phyloP scores from a whole-genome alignment of 2,329 filamentous ascomycete genomes.

The Claviceps sp. region DNA sequence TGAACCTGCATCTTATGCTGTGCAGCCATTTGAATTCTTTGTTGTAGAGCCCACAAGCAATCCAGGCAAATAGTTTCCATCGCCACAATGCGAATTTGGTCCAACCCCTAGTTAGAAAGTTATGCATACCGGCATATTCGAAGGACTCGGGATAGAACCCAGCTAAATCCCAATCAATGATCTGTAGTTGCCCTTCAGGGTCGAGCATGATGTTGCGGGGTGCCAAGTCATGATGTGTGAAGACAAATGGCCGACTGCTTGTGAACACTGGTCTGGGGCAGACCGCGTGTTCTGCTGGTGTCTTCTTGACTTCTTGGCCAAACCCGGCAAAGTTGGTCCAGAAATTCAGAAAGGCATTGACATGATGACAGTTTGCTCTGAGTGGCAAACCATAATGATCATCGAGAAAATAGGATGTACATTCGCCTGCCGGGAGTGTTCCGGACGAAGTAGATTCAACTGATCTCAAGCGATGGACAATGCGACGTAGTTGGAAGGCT shows the following conservation, averaged over 20 bases:
- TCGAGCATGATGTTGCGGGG: background rate
- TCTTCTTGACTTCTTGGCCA: background rate
- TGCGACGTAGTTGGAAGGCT: background rate
- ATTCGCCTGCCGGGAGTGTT: background rate
- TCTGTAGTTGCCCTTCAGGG: background rate
- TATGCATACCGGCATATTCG: background rate
- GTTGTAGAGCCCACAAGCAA: background rate
- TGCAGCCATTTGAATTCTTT: background rate
- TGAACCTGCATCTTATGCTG: background rate
- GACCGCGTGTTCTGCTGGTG: background rate
- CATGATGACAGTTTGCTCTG: background rate
- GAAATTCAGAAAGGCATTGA: background rate
- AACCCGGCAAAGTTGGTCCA: background rate
- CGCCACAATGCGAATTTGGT: background rate
- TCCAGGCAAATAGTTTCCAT: background rate
- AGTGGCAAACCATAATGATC: background rate
- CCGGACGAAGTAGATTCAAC: background rate
- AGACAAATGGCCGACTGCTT: background rate
- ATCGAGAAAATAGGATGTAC: background rate
- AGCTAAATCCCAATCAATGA: background rate
- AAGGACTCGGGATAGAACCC: background rate
- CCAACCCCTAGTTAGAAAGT: background rate
- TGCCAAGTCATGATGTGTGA: background rate
- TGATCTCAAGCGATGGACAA: background rate
- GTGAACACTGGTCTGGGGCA: background rate